Evolutionary conservation across 1,284 basidiomycete species (phyloP).

Genomic region (Fomitopsis betulina): DNA sequence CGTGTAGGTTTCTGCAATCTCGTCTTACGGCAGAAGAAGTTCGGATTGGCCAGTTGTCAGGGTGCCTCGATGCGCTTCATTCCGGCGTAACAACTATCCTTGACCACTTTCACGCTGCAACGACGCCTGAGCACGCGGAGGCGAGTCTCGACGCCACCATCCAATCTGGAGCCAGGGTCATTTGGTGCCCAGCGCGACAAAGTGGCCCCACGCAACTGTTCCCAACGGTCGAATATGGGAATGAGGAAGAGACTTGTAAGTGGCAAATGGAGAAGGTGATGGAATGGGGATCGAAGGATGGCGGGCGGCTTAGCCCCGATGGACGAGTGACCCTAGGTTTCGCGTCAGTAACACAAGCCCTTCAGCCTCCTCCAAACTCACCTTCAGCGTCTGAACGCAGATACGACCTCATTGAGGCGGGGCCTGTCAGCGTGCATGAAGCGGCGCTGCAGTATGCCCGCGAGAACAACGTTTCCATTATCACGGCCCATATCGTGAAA

Average conservation of each 20-base stretch:
- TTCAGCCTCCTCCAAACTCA: not conserved
- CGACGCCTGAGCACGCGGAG: constrained; percentile 25
- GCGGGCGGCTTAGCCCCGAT: constrained; percentile 24
- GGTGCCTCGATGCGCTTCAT: constrained; percentile 29
- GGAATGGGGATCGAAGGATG: constrained; percentile 23
- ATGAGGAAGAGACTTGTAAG: constrained; percentile 19
- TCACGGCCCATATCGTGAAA: constrained; percentile 28
- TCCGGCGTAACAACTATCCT: constrained; percentile 29
- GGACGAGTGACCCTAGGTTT: constrained; percentile 32
- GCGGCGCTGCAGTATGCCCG: constrained; percentile 21
- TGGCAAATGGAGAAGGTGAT: constrained; percentile 28
- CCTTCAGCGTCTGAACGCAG: constrained; percentile 1
- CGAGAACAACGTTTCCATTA: constrained; percentile 18
- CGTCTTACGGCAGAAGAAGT: constrained; percentile 26
- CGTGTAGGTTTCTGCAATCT: constrained; percentile 21
- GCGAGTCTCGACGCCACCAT: constrained; percentile 24
- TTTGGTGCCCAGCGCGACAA: constrained; percentile 27
- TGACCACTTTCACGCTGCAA: constrained; percentile 30
- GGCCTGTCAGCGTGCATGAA: constrained; percentile 16
- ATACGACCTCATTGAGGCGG: constrained; percentile 20
- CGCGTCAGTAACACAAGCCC: constrained; percentile 15
- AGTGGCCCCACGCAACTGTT: constrained; percentile 22
- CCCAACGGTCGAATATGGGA: constrained; percentile 21
- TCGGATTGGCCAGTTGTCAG: constrained; percentile 28
- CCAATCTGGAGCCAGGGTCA: constrained; percentile 27